Percentiles rank a stretch among this genome's conserved stretches.
Conservation (phyloP, 1,284 basidiomycete genomes). For the Porphyrellus sp. region DNA sequence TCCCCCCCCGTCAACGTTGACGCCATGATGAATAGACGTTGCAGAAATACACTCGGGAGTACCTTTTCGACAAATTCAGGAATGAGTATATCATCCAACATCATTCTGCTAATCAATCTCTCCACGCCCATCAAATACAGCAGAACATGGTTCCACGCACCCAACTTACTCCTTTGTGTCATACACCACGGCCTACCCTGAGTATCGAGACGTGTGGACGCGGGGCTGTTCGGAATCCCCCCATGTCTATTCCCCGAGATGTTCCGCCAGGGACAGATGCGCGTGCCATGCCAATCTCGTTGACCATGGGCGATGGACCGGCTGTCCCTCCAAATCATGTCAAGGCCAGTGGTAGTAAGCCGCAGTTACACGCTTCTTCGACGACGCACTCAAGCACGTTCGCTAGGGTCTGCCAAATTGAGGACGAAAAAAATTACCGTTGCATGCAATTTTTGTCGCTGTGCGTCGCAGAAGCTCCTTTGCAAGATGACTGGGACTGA, state of each 20-base stretch:
- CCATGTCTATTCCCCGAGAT: conserved; percentile 48
- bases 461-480: conserved; percentile 44
- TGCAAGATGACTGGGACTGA: conserved; percentile 20
- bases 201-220: conserved; percentile 65
- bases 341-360: conserved; percentile 34
- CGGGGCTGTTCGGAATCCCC: conserved; percentile 42
- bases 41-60: conserved; percentile 78
- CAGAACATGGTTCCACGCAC: conserved; percentile 36
- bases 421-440: conserved; percentile 79
- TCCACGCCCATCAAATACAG: conserved; percentile 41
- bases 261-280: conserved; percentile 42
- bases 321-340: conserved; percentile 24
- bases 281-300: conserved; percentile 39
- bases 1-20: conserved; percentile 21
- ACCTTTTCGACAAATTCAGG: conserved; percentile 76
- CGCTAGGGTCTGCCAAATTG: conserved; percentile 45
- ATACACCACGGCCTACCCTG: conserved; percentile 59
- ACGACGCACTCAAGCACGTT: conserved; percentile 5
- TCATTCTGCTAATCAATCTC: conserved; percentile 44
- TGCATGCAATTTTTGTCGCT: conserved; percentile 82
- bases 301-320: conserved; percentile 38
- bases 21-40: conserved; percentile 52
- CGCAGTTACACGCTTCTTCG: conserved; percentile 5
- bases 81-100: conserved; percentile 54
- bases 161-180: conserved; percentile 45